Conservation (phyloP, 768 basidiomycete genomes). For the Macrolepiota dolichaula region DNA sequence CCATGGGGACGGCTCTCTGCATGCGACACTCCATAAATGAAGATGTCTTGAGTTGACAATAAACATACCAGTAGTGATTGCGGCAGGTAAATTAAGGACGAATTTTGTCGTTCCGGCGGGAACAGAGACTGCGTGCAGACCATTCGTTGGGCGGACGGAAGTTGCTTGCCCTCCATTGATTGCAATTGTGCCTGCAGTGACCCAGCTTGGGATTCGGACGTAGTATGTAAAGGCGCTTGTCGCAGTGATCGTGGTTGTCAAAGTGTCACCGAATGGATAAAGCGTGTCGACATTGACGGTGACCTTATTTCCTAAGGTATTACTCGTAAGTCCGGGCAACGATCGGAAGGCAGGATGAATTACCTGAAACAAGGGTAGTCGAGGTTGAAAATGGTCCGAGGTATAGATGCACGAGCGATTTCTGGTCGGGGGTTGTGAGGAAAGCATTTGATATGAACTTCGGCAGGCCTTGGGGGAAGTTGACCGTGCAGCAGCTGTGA, state of each 20-base stretch:
- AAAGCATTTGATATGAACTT: constrained; percentile 54
- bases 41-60: background rate
- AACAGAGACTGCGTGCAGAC: constrained; percentile 39
- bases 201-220: constrained; percentile 51
- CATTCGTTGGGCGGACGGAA: constrained; percentile 38
- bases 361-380: constrained; percentile 37
- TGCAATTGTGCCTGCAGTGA: constrained; percentile 39
- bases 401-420: constrained; percentile 45
- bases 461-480: constrained; percentile 52
- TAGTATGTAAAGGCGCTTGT: constrained; percentile 40
- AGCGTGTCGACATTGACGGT: constrained; percentile 42
- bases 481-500: constrained; percentile 47
- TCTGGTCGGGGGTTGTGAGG: constrained; percentile 40
- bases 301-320: constrained; percentile 35
- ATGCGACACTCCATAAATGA: background rate
- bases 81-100: constrained; percentile 41
- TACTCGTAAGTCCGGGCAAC: constrained; percentile 21
- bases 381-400: constrained; percentile 44
- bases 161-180: constrained; percentile 35
- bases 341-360: background rate
- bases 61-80: constrained; percentile 39
- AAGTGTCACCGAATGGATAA: constrained; percentile 49
- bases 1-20: constrained; percentile 48
- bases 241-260: constrained; percentile 43
- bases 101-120: constrained; percentile 41